A percentile compares a stretch with the other conserved stretches of the same genome.
Conservation (phyloP, 1,284 basidiomycete species). For the Paramarasmius palmivorus region DNA sequence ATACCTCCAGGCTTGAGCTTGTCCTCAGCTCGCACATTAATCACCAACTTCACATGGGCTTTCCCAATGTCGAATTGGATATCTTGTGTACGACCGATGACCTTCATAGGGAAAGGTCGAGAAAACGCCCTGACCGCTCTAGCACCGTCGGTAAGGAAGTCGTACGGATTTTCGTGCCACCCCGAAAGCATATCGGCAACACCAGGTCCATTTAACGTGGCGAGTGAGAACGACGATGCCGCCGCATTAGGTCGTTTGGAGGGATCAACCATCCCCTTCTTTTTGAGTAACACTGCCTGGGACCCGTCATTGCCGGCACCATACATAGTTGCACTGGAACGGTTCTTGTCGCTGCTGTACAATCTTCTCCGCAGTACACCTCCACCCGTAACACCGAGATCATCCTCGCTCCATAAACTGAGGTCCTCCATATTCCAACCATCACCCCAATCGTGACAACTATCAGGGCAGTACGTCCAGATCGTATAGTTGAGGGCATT, state of each 20-base stretch:
- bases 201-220: constrained; percentile 24
- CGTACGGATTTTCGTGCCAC: constrained; percentile 50
- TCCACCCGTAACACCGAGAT: constrained; percentile 43
- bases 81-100: constrained; percentile 65
- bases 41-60: constrained; percentile 66
- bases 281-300: constrained; percentile 24
- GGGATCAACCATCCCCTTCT: constrained; percentile 12
- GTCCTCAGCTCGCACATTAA: constrained; percentile 62
- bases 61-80: constrained; percentile 80
- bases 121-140: constrained; percentile 82
- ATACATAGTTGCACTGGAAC: constrained; percentile 16
- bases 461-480: constrained; percentile 89
- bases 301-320: constrained; percentile 21
- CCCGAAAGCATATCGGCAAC: constrained; percentile 20
- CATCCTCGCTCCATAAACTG: constrained; percentile 86
- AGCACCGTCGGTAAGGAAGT: constrained; percentile 80
- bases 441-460: constrained; percentile 88
- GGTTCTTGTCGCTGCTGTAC: constrained; percentile 1
- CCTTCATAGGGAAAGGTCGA: constrained; percentile 77
- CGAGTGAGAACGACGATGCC: constrained; percentile 31
- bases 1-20: constrained; percentile 24
- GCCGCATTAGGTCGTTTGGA: constrained; percentile 16
- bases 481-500: constrained; percentile 85
- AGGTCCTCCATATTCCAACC: constrained; percentile 97
- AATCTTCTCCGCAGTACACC: constrained; percentile 27